Conservation (phyloP, 108 stramenopile species). For the Discostella stelligeroides region DNA sequence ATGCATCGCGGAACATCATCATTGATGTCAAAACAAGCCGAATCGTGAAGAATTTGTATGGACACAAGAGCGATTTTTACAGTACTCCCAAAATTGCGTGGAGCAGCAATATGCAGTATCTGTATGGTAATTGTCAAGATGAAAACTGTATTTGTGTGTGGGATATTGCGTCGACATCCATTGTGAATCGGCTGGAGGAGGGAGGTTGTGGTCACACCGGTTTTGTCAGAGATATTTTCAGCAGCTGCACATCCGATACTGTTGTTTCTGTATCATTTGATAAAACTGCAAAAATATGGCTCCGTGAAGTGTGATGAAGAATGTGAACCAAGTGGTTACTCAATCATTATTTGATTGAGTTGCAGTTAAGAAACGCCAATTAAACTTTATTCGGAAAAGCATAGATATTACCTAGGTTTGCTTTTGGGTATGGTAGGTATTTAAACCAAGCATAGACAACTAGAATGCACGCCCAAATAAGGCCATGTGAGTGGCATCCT, state of each 20-base stretch:
- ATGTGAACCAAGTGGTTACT: background rate
- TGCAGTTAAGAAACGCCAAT: too few species aligned
- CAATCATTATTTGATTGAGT: too few species aligned
- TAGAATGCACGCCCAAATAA: slow-evolving; percentile 97
- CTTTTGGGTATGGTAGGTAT: background rate
- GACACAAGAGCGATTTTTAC: slow-evolving; percentile 80
- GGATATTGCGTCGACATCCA: slow-evolving; percentile 76
- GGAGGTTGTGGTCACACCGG: slow-evolving; percentile 56
- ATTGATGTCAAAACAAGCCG: slow-evolving; percentile 58
- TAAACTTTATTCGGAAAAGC: too few species aligned
- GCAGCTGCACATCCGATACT: slow-evolving; percentile 61
- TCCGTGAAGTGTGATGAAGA: slow-evolving; percentile 21
- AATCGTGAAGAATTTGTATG: slow-evolving; percentile 80
- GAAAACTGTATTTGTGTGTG: slow-evolving; percentile 72
- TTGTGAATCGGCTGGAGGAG: slow-evolving; percentile 66
- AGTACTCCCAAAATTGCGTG: slow-evolving; percentile 83
- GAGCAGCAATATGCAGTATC: slow-evolving; percentile 72
- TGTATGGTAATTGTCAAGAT: slow-evolving; percentile 82
- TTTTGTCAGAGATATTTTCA: slow-evolving; percentile 72
- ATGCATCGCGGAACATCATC: slow-evolving; percentile 81
- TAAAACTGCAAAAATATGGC: slow-evolving; percentile 75
- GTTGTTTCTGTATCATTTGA: slow-evolving; percentile 82
- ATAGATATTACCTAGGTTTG: too few species aligned
- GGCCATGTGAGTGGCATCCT: slow-evolving; percentile 97
- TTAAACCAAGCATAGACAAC: background rate